phyloP scores from a whole-genome alignment of 129 eudicot species.

The Tagetes patula region DNA sequence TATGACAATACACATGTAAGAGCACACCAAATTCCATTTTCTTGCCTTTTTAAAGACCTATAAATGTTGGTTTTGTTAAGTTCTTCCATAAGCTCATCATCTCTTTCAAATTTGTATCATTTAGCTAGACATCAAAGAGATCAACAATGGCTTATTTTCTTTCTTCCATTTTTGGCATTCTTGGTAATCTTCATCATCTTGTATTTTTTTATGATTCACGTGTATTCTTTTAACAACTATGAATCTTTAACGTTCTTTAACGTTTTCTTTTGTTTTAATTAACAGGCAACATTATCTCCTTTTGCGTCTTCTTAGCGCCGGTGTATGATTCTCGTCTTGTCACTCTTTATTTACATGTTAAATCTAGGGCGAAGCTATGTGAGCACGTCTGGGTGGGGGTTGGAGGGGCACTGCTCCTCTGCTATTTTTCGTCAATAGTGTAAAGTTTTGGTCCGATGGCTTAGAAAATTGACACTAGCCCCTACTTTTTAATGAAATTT shows the following conservation, averaged over 20 bases:
- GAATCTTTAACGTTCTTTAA: not conserved
- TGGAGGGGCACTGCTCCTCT: too few relatives aligned
- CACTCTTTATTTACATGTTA: not conserved
- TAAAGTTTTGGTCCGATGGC: too few relatives aligned
- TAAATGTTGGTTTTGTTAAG: constrained; percentile 13
- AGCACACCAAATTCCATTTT: not conserved
- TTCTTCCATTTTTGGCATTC: constrained; percentile 52
- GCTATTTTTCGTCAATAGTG: too few relatives aligned
- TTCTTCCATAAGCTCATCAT: constrained; percentile 26
- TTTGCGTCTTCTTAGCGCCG: constrained; percentile 67
- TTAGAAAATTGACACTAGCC: too few relatives aligned
- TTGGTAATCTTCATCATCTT: constrained; percentile 34
- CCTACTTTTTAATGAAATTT: too few relatives aligned
- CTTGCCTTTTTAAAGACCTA: constrained; percentile 31
- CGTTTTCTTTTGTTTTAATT: not conserved
- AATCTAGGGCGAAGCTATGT: too few relatives aligned
- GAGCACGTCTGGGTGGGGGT: too few relatives aligned
- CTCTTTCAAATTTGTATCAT: not conserved
- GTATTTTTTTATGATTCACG: not conserved
- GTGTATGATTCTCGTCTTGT: constrained; percentile 37
- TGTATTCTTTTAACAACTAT: not conserved
- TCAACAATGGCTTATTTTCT: constrained; percentile 48
- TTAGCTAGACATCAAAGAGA: not conserved
- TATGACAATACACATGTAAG: constrained; percentile 27
- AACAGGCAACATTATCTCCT: constrained; percentile 60